Conservation (phyloP, 139 green algal genomes). For the Chara braunii region DNA sequence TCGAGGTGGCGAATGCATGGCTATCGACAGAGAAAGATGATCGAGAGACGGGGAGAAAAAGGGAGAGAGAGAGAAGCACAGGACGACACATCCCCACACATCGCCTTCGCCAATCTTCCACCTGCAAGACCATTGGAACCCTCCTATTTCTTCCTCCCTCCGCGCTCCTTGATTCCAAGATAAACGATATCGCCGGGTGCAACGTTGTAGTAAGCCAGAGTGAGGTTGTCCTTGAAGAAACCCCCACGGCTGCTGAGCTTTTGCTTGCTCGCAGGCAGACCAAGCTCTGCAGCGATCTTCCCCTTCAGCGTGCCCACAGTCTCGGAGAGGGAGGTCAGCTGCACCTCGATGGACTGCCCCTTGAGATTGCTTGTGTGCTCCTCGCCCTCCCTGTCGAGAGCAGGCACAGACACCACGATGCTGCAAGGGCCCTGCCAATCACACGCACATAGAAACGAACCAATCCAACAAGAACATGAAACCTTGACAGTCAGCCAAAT, state of each 20-base stretch:
- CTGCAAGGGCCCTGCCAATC: constrained; percentile 11
- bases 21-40: no score
- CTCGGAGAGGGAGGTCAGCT: constrained; percentile 7
- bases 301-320: constrained; percentile 28
- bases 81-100: no score
- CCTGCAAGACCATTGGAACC: no score
- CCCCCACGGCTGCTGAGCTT: constrained; percentile 35
- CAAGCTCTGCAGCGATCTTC: constrained; percentile 25
- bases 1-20: no score
- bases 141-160: constrained; percentile 37
- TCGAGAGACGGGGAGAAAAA: no score
- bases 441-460: not conserved
- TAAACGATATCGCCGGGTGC: constrained; percentile 2
- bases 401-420: constrained; percentile 25
- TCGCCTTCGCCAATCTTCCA: no score
- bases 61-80: no score
- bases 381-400: constrained; percentile 21
- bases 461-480: not conserved
- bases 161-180: constrained; percentile 30
- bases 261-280: constrained; percentile 44
- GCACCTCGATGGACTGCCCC: constrained; percentile 30
- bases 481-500: not conserved
- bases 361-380: constrained; percentile 24
- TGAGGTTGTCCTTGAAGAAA: constrained; percentile 34
- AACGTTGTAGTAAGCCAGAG: constrained; percentile 36